Conservation (phyloP, 2,329 filamentous ascomycete species). For the Scedosporium apiospermum region DNA sequence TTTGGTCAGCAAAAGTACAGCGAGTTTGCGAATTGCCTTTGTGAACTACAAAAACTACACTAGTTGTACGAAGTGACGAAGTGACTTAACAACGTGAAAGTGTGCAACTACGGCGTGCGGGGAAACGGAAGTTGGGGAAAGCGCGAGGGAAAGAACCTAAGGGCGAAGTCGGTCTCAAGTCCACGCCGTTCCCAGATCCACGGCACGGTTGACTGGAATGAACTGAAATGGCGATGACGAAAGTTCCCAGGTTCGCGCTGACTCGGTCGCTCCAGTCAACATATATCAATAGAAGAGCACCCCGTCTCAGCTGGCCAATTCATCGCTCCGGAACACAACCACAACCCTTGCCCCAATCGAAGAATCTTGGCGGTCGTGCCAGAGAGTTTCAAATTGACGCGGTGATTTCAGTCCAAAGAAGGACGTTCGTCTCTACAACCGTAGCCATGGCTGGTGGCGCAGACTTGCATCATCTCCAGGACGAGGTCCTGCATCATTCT, state of each 20-base stretch:
- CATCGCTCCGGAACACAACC: too few species aligned
- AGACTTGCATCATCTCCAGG: conserved; percentile 35
- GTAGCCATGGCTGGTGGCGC: conserved; percentile 4
- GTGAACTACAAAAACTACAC: background rate
- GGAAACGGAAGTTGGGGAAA: background rate
- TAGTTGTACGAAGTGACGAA: background rate
- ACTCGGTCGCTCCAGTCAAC: too few species aligned
- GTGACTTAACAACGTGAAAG: background rate
- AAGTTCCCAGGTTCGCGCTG: too few species aligned
- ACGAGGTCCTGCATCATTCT: conserved; percentile 44
- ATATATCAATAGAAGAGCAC: too few species aligned
- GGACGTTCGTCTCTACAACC: background rate
- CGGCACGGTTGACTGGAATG: too few species aligned
- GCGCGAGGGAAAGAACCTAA: background rate
- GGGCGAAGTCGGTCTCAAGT: background rate
- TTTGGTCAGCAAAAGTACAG: background rate
- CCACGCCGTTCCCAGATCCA: background rate
- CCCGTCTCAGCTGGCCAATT: too few species aligned
- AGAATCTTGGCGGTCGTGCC: background rate
- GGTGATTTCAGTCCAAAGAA: background rate
- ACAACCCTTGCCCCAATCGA: too few species aligned
- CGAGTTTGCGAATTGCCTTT: background rate
- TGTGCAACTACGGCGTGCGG: background rate
- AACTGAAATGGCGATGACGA: too few species aligned
- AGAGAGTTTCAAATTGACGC: background rate